These are phyloP conservation scores for Golubevia pallescens DNA, from an alignment of 1,284 basidiomycete species.

Conservation along the genomic window DNA sequence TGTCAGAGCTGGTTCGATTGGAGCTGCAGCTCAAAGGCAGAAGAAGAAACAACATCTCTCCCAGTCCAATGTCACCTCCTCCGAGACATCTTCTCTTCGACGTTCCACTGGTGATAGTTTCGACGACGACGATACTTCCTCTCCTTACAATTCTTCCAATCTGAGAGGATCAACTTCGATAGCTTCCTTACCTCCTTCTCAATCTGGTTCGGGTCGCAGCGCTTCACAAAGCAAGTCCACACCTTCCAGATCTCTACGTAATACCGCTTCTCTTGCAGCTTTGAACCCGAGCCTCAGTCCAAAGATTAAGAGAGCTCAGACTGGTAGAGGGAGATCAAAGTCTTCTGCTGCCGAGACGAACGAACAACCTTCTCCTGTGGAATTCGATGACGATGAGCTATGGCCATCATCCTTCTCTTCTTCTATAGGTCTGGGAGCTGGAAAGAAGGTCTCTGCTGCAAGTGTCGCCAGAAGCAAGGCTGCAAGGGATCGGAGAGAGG, in stretches of 20 bases:
- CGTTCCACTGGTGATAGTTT: neutral
- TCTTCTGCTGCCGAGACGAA: slow-evolving; percentile 1
- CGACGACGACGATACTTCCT: neutral
- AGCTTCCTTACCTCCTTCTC: neutral
- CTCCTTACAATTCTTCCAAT: neutral
- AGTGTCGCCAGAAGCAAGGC: slow-evolving; percentile 1
- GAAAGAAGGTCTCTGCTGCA: neutral
- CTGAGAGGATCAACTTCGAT: slow-evolving; percentile 4
- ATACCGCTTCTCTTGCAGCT: slow-evolving; percentile 8
- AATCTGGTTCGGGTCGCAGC: neutral
- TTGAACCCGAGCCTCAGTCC: neutral
- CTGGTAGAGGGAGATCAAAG: neutral
- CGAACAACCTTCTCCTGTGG: neutral
- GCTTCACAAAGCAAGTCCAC: neutral
- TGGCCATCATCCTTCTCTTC: slow-evolving; percentile 10
- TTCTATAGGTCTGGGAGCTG: slow-evolving; percentile 1
- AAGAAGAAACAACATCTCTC: neutral
- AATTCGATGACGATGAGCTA: slow-evolving; percentile 15
- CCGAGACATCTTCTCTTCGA: neutral
- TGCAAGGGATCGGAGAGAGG: slow-evolving; percentile 3
- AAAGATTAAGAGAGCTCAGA: neutral
- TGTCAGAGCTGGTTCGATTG: slow-evolving; percentile 19
- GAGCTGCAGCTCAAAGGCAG: neutral
- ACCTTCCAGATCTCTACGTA: slow-evolving; percentile 2
- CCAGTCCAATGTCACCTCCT: neutral